These are phyloP conservation scores for Chaetomium fimeti DNA, from an alignment of 495 filamentous ascomycete species.

Conservation along the genomic window DNA sequence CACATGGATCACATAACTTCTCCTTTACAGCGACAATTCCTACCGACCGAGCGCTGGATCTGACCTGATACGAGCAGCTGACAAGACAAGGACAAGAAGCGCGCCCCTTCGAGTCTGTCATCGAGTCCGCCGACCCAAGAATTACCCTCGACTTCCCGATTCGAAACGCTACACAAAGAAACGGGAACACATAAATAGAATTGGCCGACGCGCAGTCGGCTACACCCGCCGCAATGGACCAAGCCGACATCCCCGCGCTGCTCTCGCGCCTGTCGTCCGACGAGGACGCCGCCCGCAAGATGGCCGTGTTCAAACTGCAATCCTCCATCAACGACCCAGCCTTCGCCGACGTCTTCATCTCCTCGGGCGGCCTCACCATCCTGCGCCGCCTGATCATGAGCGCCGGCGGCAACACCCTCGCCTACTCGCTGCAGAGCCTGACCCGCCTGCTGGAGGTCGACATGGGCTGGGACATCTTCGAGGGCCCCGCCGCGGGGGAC, in stretches of 20 bases:
- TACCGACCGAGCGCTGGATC: not conserved
- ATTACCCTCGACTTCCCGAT: not conserved
- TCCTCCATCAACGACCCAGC: conserved; percentile 90
- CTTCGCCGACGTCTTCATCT: conserved; percentile 94
- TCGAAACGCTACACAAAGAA: not conserved
- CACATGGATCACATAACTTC: conserved; percentile 7
- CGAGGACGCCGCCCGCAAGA: conserved; percentile 90
- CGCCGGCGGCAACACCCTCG: conserved; percentile 87
- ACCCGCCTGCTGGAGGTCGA: conserved; percentile 87
- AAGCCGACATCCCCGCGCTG: conserved; percentile 56
- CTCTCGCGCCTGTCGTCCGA: conserved; percentile 56
- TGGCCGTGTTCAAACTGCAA: conserved; percentile 98
- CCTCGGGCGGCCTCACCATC: conserved; percentile 77
- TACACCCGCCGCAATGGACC: conserved; percentile 40
- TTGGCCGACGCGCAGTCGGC: not conserved
- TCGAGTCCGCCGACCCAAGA: not conserved
- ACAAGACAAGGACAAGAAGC: too few species aligned
- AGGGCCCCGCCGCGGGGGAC: conserved; percentile 49
- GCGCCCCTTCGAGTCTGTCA: not conserved
- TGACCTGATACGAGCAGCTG: not conserved
- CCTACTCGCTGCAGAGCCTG: conserved; percentile 88
- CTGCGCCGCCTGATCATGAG: conserved; percentile 78
- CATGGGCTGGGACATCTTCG: conserved; percentile 89
- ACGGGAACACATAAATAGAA: not conserved
- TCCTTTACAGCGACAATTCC: not conserved